Base-by-base conservation (phyloP, 2,329 filamentous ascomycete species). In the Trichoderma endophyticum region DNA sequence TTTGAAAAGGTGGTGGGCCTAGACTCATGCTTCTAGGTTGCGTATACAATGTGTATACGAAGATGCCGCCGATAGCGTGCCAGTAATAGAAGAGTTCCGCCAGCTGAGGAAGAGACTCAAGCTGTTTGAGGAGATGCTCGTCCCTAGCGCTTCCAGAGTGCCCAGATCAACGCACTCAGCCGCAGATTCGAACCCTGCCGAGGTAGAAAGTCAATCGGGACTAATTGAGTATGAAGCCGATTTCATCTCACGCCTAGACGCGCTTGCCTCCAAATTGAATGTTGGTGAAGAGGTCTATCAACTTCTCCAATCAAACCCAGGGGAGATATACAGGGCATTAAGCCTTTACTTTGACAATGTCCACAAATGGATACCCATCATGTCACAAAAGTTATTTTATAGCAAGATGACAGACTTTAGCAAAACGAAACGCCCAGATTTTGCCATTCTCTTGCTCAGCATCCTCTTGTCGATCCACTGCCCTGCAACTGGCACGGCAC, bases 361-460 rank as follows among this genome's bases (percentile, higher is more conserved):
- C 54, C 70, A 71, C 36, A 68, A n/a, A 61, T 71, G 70, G 70
- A 61, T 71, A 12, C 70, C 70, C 34, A 71, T 71, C 63, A 60
- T 71, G 64, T 68, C 70, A 3, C 63, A 68, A 26, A 71, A 71
- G 26, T 36, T 71, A 2, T 71, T 71, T 14, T 68, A 71, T 8
- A 48, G 36, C 8, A 71, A 56, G 24, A 54, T 71, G 54, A 71
- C 63, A 2, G 54, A 69, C 4, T 71, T 68, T 8, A 71, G 70
- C 70, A 71, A 32, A 21, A 71, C 70, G 2, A 68, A 61, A n/a
- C 26, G 63, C 11, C 54, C 70, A 4, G 70, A 67, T 21, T 71
- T 71, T 62, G 70, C 70, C 4, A 36, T 71, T 54, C 34, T 71
- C 11, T 51, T 71, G 51, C 48, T 71, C 11, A 54, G 26, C n/a